phyloP scores from a whole-genome alignment of 495 filamentous ascomycete species.

The Tuber magnatum region DNA sequence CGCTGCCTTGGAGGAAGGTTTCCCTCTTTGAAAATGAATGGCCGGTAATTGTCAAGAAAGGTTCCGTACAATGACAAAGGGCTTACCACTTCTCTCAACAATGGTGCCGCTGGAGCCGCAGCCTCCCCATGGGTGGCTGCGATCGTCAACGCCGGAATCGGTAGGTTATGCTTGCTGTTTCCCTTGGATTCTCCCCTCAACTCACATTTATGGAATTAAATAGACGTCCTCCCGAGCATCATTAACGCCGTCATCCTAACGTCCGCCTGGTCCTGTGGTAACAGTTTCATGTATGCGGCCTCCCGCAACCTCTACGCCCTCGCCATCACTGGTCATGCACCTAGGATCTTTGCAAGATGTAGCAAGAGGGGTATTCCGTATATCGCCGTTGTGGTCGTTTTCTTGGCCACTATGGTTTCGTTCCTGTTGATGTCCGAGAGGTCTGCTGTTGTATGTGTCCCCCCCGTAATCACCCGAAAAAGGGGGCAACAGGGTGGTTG shows the following conservation, averaged over 20 bases:
- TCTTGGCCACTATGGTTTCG: constrained; percentile 29
- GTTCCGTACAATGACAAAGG: constrained; percentile 51
- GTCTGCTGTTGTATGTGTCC: constrained; percentile 29
- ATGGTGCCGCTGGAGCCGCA: constrained; percentile 49
- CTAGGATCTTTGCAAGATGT: constrained; percentile 52
- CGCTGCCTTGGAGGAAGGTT: background rate
- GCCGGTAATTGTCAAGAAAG: constrained; percentile 8
- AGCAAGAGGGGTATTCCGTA: constrained; percentile 55
- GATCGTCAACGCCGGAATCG: constrained; percentile 50
- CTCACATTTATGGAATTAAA: background rate
- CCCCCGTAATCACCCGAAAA: background rate
- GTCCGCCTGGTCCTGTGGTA: constrained; percentile 62
- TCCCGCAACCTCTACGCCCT: constrained; percentile 52
- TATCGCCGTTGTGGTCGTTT: constrained; percentile 42
- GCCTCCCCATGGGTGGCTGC: constrained; percentile 57
- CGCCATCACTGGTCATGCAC: constrained; percentile 54
- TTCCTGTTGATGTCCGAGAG: constrained; percentile 32
- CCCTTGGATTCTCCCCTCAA: background rate
- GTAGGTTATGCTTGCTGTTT: constrained; percentile 6
- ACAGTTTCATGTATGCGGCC: constrained; percentile 54
- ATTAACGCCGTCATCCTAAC: constrained; percentile 65
- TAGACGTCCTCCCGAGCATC: constrained; percentile 52
- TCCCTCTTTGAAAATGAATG: background rate
- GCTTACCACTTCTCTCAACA: constrained; percentile 42
- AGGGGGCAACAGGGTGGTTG: background rate